phyloP scores from a whole-genome alignment of 2,329 filamentous ascomycete species.

The Colletotrichum brevisporum region DNA sequence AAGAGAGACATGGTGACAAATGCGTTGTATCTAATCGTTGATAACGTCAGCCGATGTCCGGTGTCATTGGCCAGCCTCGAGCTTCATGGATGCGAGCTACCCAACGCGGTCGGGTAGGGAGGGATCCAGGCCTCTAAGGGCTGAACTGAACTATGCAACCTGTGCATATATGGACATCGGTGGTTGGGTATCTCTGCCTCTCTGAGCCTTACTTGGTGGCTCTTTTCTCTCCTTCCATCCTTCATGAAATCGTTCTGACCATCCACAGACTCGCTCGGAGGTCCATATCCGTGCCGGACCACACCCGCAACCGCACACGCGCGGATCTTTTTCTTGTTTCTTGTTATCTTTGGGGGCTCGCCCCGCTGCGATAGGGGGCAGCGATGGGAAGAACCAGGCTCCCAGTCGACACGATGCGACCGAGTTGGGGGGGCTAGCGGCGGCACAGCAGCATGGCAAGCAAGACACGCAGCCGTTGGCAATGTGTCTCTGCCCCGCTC shows the following conservation, averaged over 20 bases:
- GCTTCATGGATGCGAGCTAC: slow-evolving; percentile 5
- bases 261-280: slow-evolving; percentile 1
- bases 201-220: not conserved
- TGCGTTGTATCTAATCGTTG: slow-evolving; percentile 12
- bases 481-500: not conserved
- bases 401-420: slow-evolving; percentile 10
- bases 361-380: slow-evolving; percentile 2
- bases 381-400: not conserved
- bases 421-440: not conserved
- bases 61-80: slow-evolving; percentile 6
- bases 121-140: slow-evolving; percentile 20
- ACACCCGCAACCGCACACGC: not conserved
- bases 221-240: slow-evolving; percentile 3
- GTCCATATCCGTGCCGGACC: slow-evolving; percentile 2
- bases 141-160: slow-evolving; percentile 7
- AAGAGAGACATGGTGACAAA: slow-evolving; percentile 13
- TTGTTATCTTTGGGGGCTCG: slow-evolving; percentile 4
- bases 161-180: slow-evolving; percentile 7
- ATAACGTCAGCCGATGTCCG: slow-evolving; percentile 24
- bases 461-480: too few species aligned
- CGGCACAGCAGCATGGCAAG: slow-evolving; percentile 9
- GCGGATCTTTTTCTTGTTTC: slow-evolving; percentile 2
- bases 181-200: slow-evolving; percentile 15
- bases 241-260: not conserved
- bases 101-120: slow-evolving; percentile 10